These are phyloP conservation scores for Primulina eburnea DNA, from an alignment of 257 asterid species.

Conservation along the genomic window DNA sequence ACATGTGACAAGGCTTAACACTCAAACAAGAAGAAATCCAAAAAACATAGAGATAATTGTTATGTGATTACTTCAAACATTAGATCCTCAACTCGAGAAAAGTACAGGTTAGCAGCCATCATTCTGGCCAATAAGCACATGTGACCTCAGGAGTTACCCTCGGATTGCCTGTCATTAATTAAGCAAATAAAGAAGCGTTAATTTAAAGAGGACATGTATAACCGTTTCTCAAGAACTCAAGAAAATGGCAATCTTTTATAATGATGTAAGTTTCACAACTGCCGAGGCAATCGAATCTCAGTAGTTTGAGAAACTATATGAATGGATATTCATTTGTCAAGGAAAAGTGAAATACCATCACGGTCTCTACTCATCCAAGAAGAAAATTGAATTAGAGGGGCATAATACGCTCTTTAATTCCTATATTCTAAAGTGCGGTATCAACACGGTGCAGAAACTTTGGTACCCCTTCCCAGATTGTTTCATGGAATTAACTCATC, in stretches of 20 bases:
- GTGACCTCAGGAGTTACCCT: constrained; percentile 63
- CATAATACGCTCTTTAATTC: constrained; percentile 55
- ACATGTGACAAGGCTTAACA: constrained; percentile 1
- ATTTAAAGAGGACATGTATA: too few relatives aligned
- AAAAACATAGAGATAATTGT: neutral
- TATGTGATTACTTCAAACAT: constrained; percentile 76
- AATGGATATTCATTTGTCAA: neutral
- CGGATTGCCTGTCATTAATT: constrained; percentile 43
- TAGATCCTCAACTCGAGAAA: constrained; percentile 85
- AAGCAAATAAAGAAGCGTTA: neutral
- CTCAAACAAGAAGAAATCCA: neutral
- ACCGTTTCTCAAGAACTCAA: too few relatives aligned
- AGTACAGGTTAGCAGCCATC: constrained; percentile 73
- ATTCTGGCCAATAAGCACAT: constrained; percentile 56
- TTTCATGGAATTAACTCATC: constrained; percentile 57
- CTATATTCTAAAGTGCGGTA: constrained; percentile 52
- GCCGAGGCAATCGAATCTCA: neutral
- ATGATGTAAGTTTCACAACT: neutral
- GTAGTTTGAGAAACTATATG: neutral
- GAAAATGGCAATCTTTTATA: too few relatives aligned
- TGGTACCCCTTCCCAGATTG: constrained; percentile 57
- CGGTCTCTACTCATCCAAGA: constrained; percentile 69
- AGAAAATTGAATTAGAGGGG: constrained; percentile 29
- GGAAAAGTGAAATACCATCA: constrained; percentile 33
- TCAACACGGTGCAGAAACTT: constrained; percentile 55